Percentiles rank a stretch among this genome's conserved stretches.
These are phyloP conservation scores for Talaromyces islandicus DNA, from an alignment of 2,329 filamentous ascomycete species.

Conservation along the genomic window DNA sequence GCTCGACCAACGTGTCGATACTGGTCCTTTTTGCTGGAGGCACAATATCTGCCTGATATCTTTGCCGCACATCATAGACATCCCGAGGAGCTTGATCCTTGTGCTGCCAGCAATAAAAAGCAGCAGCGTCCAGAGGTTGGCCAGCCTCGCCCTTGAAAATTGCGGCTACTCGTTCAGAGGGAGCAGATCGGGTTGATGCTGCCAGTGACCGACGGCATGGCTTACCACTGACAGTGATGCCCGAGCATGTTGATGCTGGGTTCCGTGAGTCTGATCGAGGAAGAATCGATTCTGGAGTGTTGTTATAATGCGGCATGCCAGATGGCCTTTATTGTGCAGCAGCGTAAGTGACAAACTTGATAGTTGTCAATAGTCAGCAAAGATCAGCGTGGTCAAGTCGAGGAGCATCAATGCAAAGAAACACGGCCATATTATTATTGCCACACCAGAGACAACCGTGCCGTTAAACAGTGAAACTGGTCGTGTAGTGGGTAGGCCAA, in stretches of 20 bases:
- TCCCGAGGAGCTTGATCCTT: slow-evolving; percentile 67
- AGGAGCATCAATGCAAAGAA: background rate
- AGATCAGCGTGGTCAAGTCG: background rate
- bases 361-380: background rate
- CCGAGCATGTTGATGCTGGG: slow-evolving; percentile 76
- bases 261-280: slow-evolving; percentile 79
- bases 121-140: slow-evolving; percentile 21
- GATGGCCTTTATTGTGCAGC: background rate
- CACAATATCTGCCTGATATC: slow-evolving; percentile 33
- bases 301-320: slow-evolving; percentile 59
- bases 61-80: background rate
- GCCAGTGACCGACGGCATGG: slow-evolving; percentile 72
- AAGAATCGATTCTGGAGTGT: slow-evolving; percentile 76
- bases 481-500: background rate
- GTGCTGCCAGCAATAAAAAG: slow-evolving; percentile 88
- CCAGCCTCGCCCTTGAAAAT: background rate
- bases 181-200: slow-evolving; percentile 31
- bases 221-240: slow-evolving; percentile 74
- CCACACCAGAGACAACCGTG: background rate
- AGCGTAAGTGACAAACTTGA: background rate
- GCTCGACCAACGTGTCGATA: slow-evolving; percentile 78
- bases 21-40: slow-evolving; percentile 64
- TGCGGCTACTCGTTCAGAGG: background rate
- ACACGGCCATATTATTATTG: background rate
- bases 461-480: background rate